Base-by-base conservation (phyloP, 1,139 yeast genomes). In the Blastobotrys raffinosifermentans region DNA sequence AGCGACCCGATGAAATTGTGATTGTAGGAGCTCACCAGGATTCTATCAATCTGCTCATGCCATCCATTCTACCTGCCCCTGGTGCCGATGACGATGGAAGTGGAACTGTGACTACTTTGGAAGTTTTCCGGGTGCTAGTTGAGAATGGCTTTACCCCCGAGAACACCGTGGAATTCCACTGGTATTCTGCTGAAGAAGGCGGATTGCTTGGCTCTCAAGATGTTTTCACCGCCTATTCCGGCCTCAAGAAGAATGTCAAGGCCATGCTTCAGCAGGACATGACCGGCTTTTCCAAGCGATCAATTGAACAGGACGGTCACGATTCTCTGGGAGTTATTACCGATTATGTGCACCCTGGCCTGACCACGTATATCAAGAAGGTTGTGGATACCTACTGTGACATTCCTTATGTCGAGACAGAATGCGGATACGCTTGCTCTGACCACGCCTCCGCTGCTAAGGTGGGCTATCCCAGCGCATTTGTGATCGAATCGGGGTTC, bases 11-110 rank as follows among this genome's bases (percentile, higher is more conserved):
- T 20, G 53, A 64, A 29, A 64, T 73, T 18, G 80, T 89, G 2
- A 76, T 89, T 14, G 74, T 89, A 19, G 96, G 96, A 0, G 82
- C 95, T 18, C 97, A 91, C 62, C 85, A 82, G 55, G 98, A 89
- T 57, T 82, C 95, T 2, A 72, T 78, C 45, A 87, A 86, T 56
- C 66, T 85, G 43, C 50, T 84, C 35, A 69, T 84, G 42, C 95
- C 95, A n/a, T 69, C 67, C 34, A 45, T 78, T 15, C 55, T 81
- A 50, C 71, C 75, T 32, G 87, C 96, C 0, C 97, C 97, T 1
- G 98, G 97, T 4, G 96, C 96, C 3, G 97, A 89, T 58, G 98
- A 89, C 54, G 86, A 89, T 58, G 95, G 95, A 1, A 77, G 91
- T 3, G 97, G 97, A 6, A 80, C 89, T 3, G 79, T 81, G 5